Evolutionary conservation across 1,284 basidiomycete species (phyloP), one percentile per base, ranked within the genome.

Genomic region (Boletus holoroseus): DNA sequence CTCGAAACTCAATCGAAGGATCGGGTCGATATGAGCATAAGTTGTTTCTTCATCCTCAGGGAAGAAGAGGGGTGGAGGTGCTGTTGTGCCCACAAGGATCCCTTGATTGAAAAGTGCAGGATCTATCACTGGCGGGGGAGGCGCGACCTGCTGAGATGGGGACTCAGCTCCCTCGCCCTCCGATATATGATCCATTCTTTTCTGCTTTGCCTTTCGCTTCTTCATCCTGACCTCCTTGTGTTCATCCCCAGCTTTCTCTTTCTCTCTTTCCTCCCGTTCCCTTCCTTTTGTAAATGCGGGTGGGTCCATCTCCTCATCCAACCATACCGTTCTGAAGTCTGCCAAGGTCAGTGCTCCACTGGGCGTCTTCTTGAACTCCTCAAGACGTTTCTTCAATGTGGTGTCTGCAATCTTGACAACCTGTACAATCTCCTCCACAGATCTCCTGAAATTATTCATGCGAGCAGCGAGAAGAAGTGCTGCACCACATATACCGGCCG

Each of bases 341-440:
- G 87, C 84, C 37, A 99, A 76, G 1, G 92, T 94, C 62, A 98
- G 73, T 41, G 79, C 77, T 6, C 91, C 93, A 61, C 87, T 92
- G 0, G 88, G 84, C 2, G 94, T 98, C 59, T 81, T 82, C 62
- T 87, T 90, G 74, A 99, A 99, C 72, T 99, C 96, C 22, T 94
- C 88, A n/a, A 99, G 74, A 15, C 96, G 82, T 69, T 95, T 95
- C 71, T 88, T 85, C 49, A 99, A 74, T 3, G 96, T 99, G 7
- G 85, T 85, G 59, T 98, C 94, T 24, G 94, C 93, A 57, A 98
- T 97, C 73, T 99, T 99, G 60, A 99, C 96, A 7, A 99, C 94
- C 67, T 96, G 93, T 11, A 98, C 94, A 47, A 99, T 88, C 70
- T 99, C 96, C 63, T 94, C 89, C 2, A 98, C 79, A 20, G 86